phyloP scores from a whole-genome alignment of 129 eudicot genomes.

The Arctium minus region DNA sequence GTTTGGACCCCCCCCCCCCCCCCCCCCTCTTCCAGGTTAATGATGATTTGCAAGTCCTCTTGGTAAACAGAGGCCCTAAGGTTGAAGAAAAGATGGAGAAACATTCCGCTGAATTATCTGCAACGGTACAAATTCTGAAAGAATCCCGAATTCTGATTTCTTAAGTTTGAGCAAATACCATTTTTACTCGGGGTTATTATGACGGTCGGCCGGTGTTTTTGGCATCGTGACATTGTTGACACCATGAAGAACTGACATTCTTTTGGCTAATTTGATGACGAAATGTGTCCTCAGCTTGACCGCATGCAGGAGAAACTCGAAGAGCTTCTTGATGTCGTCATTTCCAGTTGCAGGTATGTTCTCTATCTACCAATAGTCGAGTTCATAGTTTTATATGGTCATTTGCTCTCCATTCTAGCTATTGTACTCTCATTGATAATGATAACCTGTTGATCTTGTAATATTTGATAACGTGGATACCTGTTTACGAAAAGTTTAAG shows the following conservation, averaged over 20 bases:
- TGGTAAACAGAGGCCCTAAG: conserved; percentile 38
- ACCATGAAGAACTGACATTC: background rate
- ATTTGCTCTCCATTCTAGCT: background rate
- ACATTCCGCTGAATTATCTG: conserved; percentile 47
- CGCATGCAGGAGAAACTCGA: conserved; percentile 66
- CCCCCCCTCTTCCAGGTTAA: conserved; percentile 33
- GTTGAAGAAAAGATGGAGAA: conserved; percentile 55
- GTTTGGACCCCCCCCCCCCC: background rate
- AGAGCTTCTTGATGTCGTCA: conserved; percentile 53
- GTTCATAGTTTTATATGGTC: background rate
- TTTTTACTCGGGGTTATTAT: background rate
- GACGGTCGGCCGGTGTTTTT: background rate
- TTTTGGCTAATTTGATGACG: background rate
- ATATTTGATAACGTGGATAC: background rate
- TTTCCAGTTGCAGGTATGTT: conserved; percentile 64
- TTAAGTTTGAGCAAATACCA: background rate
- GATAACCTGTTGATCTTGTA: background rate
- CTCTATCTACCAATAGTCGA: background rate
- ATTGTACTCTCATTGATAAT: background rate
- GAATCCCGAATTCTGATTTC: background rate
- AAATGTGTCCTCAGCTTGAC: conserved; percentile 42
- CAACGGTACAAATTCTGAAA: conserved; percentile 35
- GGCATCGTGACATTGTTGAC: background rate
- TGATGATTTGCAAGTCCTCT: conserved; percentile 52
- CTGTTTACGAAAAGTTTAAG: no score